Evolutionary conservation across 2,329 filamentous ascomycete genomes (phyloP), one percentile per base, ranked within the genome.

Genomic region (Chalaropsis thielavioides): DNA sequence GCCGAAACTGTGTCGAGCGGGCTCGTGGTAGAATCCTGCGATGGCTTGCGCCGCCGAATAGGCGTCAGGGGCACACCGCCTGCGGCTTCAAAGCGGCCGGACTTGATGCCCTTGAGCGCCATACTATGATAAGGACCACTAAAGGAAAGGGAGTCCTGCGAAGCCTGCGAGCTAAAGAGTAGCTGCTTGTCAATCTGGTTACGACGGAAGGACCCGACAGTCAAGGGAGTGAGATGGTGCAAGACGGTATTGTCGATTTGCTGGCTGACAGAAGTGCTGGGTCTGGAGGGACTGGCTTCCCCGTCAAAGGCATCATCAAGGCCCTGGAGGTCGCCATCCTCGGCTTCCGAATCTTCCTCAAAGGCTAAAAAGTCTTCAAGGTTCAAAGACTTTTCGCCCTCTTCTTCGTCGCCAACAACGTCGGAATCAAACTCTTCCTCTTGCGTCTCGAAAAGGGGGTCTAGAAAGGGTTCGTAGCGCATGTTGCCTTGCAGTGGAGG

Each of bases 121-220:
- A 83, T 81, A 74, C 81, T 76, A 72, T 83, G 78, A 74, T 85
- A 81, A 6, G 82, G 80, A 43, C 63, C 51, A 63, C 83, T 80
- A 72, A 86, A 83, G 61, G 82, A 79, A 31, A 88, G 77, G 46
- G 85, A 84, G 70, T 87, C 81, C 66, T 81, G 76, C 44, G 82
- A 84, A 24, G 81, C 82, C 70, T 83, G 80, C 71, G 80, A 82
- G 74, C 81, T 83, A 68, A 81, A 73, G 66, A 84, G 82, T 67
- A 84, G 76, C 69, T 83, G 80, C 71, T 83, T 80, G 71, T 83
- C 82, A 77, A 78, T 84, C 72, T 83, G 84, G 73, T 83, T 86
- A 68, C 79, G 83, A 65, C 88, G 88, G 79, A 94, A 95, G 0
- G 89, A 87, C 44, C 88, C 88, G 43, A 94, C 88, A 15, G 87